Evolutionary conservation across 2,329 filamentous ascomycete species (phyloP), one percentile per base, ranked within the genome.

Genomic region (Myriosclerotinia curreyana): DNA sequence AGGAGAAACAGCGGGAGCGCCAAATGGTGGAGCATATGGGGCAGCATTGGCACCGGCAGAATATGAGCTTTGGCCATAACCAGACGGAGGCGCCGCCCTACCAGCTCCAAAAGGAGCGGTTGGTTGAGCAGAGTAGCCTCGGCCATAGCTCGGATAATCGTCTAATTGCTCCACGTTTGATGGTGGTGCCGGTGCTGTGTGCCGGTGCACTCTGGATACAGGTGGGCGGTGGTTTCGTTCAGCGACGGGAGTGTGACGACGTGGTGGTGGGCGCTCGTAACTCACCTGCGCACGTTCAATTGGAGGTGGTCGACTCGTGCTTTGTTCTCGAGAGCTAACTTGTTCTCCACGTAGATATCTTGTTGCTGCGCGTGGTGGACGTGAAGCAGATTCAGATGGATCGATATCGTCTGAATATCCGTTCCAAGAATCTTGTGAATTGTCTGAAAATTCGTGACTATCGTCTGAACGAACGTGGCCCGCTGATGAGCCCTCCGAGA

Each of bases 141-240:
- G 76, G 76, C 78, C 81, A 79, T 76, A 79, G 70, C 71, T 75
- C 67, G 78, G 76, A 73, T 82, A 87, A n/a, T 90, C 86, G 31
- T 90, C 86, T 25, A 80, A 80, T 44, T 83, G 83, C 74, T 89
- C 88, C 79, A 83, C 80, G 74, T 82, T 89, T 79, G 85, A 83
- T 63, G 84, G 79, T 68, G 81, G 79, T 67, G 79, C 79, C 69
- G 83, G 82, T 70, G 76, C 75, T 65, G 77, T 65, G 75, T 79
- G 69, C 76, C 69, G 79, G 69, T 76, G 72, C 72, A 78, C 68
- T 73, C 79, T 67, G 74, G 75, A 64, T 75, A 77, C 66, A 75
- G 77, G 54, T 65, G 75, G 75, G 46, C 70, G 67, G 53, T 66
- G 65, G 75, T 73, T 64, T 77, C 77, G 64, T 66, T 74, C 72